Percentiles rank a stretch among this genome's conserved stretches.
Conservation (phyloP, 164 flowering plant species). For the Berberis thunbergii region DNA sequence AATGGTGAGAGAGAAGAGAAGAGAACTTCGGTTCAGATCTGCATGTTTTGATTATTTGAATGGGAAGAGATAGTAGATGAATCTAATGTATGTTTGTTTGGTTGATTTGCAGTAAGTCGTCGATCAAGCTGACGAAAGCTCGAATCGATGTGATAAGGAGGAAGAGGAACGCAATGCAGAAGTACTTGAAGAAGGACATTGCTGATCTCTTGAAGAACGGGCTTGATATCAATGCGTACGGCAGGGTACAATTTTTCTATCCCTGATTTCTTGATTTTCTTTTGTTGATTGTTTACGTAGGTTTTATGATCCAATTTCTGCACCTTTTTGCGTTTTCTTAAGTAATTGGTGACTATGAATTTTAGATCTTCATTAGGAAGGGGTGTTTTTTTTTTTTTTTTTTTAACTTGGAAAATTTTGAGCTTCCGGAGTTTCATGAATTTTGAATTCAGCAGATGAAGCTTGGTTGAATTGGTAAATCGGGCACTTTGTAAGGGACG, state of each 20-base stretch:
- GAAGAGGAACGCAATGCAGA: slow-evolving; percentile 68
- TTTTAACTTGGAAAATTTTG: too few species aligned
- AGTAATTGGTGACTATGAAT: too few species aligned
- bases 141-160: slow-evolving; percentile 63
- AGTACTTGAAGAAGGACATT: slow-evolving; percentile 70
- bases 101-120: slow-evolving; percentile 52
- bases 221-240: slow-evolving; percentile 74
- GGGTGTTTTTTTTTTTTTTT: too few species aligned
- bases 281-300: not conserved
- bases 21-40: not conserved
- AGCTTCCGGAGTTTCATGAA: too few species aligned
- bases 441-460: too few species aligned
- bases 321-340: too few species aligned
- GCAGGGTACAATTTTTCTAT: slow-evolving; percentile 40
- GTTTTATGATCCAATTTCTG: not conserved
- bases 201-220: slow-evolving; percentile 79
- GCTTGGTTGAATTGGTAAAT: too few species aligned
- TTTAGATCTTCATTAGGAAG: too few species aligned
- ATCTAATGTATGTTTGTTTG: not conserved
- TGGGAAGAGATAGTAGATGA: too few species aligned
- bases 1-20: slow-evolving; percentile 38
- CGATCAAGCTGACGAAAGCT: slow-evolving; percentile 46
- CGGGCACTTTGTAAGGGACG: too few species aligned
- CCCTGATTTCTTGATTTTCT: not conserved
- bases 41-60: too few species aligned